A percentile compares a stretch with the other conserved stretches of the same genome.
These are phyloP conservation scores for Wickerhamomyces queroliae DNA, from an alignment of 805 yeast species.

Conservation along the genomic window DNA sequence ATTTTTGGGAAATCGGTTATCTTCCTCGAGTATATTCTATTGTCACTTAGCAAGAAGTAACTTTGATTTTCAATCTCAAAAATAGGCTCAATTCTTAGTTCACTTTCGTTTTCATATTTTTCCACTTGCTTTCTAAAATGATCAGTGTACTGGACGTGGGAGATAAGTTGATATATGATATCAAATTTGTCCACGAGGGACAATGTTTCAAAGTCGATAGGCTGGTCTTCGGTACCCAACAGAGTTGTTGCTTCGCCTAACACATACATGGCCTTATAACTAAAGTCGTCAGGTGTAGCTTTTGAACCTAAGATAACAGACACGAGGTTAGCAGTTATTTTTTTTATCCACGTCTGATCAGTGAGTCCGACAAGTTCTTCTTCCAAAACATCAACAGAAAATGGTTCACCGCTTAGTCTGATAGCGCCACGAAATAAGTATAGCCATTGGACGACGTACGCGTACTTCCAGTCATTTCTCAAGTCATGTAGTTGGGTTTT, in stretches of 20 bases:
- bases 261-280: conserved; percentile 20
- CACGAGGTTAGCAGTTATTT: conserved; percentile 28
- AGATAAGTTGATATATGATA: conserved; percentile 38
- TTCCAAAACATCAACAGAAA: conserved; percentile 55
- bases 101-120: conserved; percentile 24
- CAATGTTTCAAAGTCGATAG: conserved; percentile 33
- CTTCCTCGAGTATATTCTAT: conserved; percentile 41
- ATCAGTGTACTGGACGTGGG: conserved; percentile 36
- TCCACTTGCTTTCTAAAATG: conserved; percentile 44
- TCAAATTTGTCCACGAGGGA: conserved; percentile 43
- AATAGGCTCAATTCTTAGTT: conserved; percentile 27
- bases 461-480: conserved; percentile 32
- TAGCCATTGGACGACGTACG: conserved; percentile 49
- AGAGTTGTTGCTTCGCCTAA: conserved; percentile 17
- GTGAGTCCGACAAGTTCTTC: conserved; percentile 48
- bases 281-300: conserved; percentile 18
- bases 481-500: conserved; percentile 22
- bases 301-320: conserved; percentile 17
- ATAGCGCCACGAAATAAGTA: conserved; percentile 45
- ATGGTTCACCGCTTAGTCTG: conserved; percentile 42
- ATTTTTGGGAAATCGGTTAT: conserved; percentile 24
- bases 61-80: conserved; percentile 17
- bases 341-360: conserved; percentile 36
- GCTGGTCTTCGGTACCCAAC: conserved; percentile 20
- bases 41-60: conserved; percentile 41